phyloP scores from a whole-genome alignment of 148 eudicot species.

The Camellia sinensis region DNA sequence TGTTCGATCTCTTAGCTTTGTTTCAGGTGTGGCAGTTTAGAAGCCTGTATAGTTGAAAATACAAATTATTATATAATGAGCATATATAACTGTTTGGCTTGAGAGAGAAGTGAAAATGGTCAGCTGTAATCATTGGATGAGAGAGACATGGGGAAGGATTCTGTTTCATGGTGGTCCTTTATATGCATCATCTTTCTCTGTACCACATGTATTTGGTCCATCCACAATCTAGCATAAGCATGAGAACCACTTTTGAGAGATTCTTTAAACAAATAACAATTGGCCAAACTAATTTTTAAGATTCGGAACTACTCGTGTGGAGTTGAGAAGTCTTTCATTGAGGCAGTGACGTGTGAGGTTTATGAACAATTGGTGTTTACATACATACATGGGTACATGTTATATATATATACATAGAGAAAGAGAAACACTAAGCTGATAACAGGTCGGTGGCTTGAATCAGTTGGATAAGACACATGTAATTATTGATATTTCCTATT shows the following conservation, averaged over 20 bases:
- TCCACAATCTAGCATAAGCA: conserved; percentile 9
- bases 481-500: background rate
- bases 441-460: conserved; percentile 15
- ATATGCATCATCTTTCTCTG: conserved; percentile 13
- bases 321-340: background rate
- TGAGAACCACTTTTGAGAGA: conserved; percentile 1
- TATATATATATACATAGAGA: background rate
- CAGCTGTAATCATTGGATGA: background rate
- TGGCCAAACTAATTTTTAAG: conserved; percentile 10
- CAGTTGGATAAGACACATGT: conserved; percentile 4
- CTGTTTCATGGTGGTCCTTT: conserved; percentile 27
- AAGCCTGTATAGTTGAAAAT: background rate
- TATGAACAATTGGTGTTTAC: conserved; percentile 5
- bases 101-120: too few relatives aligned
- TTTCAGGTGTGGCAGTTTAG: background rate
- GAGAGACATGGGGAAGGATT: conserved; percentile 18
- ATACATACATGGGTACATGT: background rate
- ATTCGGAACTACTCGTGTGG: background rate
- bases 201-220: conserved; percentile 10
- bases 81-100: too few relatives aligned
- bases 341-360: conserved; percentile 2
- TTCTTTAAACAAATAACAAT: conserved; percentile 12
- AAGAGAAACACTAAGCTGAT: conserved; percentile 13
- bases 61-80: too few relatives aligned
- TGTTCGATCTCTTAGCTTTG: too few relatives aligned